These are phyloP conservation scores for Seiridium cupressi DNA, from an alignment of 2,329 filamentous ascomycete genomes.

Conservation along the genomic window DNA sequence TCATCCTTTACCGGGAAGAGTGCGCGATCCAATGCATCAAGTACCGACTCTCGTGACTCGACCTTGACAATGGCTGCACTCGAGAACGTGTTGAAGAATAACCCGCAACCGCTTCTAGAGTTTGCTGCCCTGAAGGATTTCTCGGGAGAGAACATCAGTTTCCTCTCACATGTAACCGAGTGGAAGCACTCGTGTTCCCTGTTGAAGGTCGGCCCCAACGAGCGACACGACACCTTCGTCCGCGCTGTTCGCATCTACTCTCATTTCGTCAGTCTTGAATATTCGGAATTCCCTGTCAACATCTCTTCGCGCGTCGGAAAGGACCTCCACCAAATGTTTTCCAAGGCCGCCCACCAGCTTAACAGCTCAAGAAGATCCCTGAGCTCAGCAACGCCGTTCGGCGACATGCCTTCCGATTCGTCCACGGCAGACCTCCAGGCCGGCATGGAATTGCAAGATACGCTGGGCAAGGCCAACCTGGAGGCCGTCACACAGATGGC, in stretches of 20 bases:
- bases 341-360: constrained; percentile 11
- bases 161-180: constrained; percentile 44
- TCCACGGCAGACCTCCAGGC: constrained; percentile 3
- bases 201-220: neutral
- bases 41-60: constrained; percentile 11
- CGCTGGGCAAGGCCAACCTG: constrained; percentile 17
- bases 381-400: constrained; percentile 15
- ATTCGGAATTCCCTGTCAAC: constrained; percentile 20
- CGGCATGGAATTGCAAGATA: constrained; percentile 7
- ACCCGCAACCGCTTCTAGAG: constrained; percentile 44
- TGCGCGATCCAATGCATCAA: constrained; percentile 9
- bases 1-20: constrained; percentile 14
- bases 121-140: constrained; percentile 55
- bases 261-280: constrained; percentile 29
- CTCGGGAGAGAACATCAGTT: constrained; percentile 58
- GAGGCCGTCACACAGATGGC: constrained; percentile 14
- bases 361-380: constrained; percentile 9
- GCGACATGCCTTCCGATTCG: neutral
- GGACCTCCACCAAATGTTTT: constrained; percentile 17
- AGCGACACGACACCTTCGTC: constrained; percentile 12
- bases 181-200: constrained; percentile 35
- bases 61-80: constrained; percentile 35
- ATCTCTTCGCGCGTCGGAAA: constrained; percentile 17
- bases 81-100: constrained; percentile 44
- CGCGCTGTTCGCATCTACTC: constrained; percentile 18